Percentiles rank a stretch among this genome's conserved stretches.
These are phyloP conservation scores for Penicillium roqueforti DNA, from an alignment of 495 filamentous ascomycete species.

Conservation along the genomic window DNA sequence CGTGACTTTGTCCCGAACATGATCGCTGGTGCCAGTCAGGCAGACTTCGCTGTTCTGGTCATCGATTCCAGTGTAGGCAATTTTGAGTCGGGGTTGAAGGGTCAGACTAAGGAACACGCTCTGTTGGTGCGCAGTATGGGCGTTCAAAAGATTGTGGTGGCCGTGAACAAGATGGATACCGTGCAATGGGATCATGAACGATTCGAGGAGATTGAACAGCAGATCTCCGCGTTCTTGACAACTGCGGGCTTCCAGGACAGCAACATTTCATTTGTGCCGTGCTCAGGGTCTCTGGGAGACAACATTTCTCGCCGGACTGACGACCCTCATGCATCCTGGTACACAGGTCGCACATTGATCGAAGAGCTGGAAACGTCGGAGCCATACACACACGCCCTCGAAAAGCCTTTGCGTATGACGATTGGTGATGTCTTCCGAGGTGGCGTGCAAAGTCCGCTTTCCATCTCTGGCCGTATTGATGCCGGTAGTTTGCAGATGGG, in stretches of 20 bases:
- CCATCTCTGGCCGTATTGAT: conserved; percentile 82
- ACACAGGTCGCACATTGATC: conserved; percentile 71
- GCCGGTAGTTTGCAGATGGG: conserved; percentile 78
- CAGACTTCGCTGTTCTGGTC: conserved; percentile 93
- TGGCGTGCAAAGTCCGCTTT: conserved; percentile 65
- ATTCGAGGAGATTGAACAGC: conserved; percentile 80
- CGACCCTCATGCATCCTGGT: conserved; percentile 65
- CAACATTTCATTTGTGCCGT: conserved; percentile 81
- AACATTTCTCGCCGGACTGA: conserved; percentile 66
- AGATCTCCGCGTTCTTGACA: conserved; percentile 76
- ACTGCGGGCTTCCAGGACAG: conserved; percentile 74
- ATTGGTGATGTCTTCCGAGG: conserved; percentile 81
- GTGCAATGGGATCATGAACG: conserved; percentile 74
- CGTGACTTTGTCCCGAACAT: conserved; percentile 97
- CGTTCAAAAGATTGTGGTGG: conserved; percentile 79
- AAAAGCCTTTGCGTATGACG: conserved; percentile 79
- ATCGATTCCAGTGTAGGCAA: conserved; percentile 84
- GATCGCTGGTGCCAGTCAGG: conserved; percentile 94
- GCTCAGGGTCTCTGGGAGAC: conserved; percentile 81
- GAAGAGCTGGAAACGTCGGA: conserved; percentile 79
- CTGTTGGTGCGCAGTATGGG: conserved; percentile 89
- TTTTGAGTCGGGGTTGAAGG: conserved; percentile 88
- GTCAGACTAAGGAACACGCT: conserved; percentile 92
- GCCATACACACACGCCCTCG: conserved; percentile 62
- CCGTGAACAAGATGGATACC: conserved; percentile 91